Evolutionary conservation across 768 basidiomycete genomes (phyloP), one percentile per base, ranked within the genome.

Genomic region (Boletus tomentosulus): DNA sequence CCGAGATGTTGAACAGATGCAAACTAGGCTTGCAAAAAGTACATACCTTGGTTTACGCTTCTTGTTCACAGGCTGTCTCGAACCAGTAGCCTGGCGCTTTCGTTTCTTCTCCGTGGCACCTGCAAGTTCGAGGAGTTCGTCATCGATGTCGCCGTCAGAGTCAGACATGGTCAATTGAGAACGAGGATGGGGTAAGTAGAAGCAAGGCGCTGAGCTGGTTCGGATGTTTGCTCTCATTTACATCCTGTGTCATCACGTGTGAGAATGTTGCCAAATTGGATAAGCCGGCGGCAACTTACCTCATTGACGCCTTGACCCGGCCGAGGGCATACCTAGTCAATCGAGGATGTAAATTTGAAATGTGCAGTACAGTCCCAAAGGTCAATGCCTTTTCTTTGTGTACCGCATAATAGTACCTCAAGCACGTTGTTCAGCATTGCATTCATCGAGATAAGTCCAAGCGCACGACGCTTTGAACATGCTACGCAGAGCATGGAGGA

Each of bases 81-180:
- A 71, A 8, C 74, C 58, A 8, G 73, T 66, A 49, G 81, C 81
- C 44, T 77, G 77, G 57, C 77, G 75, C 67, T 83, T 85, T 57
- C 84, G 84, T 68, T 84, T 87, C 66, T 86, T 84, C 48, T 81
- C 74, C 33, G 73, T 75, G 1, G 82, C 87, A 1, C 86, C 89
- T 0, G 87, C 87, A 42, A 94, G 85, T 62, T 81, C 89, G 41
- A 93, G 84, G 27, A 93, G 83, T 66, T 92, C 87, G 61, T 89
- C 87, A 64, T 75, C 75, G 44, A 81, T 73, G 58, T 81, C 73
- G 28, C 75, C 75, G 62, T 80, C 77, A 43, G 76, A 73, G 67
- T 79, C 79, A 39, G 79, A 78, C 78, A 80, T 78, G 56, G 57
- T 57, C 19, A 50, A 45, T 6, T 6, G 50, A 42, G 48, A 37